phyloP scores from a whole-genome alignment of 148 eudicot genomes.

The Dianthus caryophyllus region DNA sequence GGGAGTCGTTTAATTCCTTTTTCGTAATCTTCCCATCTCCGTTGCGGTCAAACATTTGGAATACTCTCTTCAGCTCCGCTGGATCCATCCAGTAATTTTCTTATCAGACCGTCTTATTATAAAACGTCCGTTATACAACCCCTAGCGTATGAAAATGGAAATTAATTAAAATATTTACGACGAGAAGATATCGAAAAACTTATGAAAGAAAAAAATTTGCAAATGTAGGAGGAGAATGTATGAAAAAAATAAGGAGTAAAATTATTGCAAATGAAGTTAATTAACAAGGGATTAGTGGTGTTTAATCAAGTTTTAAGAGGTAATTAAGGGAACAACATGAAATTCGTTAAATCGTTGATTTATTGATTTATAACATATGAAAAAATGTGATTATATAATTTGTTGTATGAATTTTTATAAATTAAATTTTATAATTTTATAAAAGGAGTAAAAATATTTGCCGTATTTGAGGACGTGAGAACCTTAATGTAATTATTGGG shows the following conservation, averaged over 20 bases:
- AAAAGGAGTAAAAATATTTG: not conserved
- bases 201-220: not conserved
- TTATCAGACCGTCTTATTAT: too few relatives aligned
- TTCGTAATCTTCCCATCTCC: slow-evolving; percentile 68
- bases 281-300: slow-evolving; percentile 9
- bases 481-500: slow-evolving; percentile 11
- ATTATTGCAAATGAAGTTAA: not conserved
- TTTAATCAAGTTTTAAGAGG: slow-evolving; percentile 1
- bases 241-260: not conserved
- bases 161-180: too few relatives aligned
- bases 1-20: slow-evolving; percentile 54
- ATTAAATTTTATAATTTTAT: too few relatives aligned
- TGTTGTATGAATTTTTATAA: too few relatives aligned
- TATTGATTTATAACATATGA: slow-evolving; percentile 11
- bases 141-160: too few relatives aligned
- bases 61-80: slow-evolving; percentile 58
- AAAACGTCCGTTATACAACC: too few relatives aligned
- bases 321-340: slow-evolving; percentile 7
- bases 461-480: slow-evolving; percentile 19
- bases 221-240: not conserved
- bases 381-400: too few relatives aligned
- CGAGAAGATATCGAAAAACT: not conserved
- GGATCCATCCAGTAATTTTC: slow-evolving; percentile 36
- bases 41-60: slow-evolving; percentile 69
- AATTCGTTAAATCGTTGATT: slow-evolving; percentile 25